Base-by-base conservation (phyloP, 495 filamentous ascomycete genomes). In the Podospora bellae-mahoneyi region DNA sequence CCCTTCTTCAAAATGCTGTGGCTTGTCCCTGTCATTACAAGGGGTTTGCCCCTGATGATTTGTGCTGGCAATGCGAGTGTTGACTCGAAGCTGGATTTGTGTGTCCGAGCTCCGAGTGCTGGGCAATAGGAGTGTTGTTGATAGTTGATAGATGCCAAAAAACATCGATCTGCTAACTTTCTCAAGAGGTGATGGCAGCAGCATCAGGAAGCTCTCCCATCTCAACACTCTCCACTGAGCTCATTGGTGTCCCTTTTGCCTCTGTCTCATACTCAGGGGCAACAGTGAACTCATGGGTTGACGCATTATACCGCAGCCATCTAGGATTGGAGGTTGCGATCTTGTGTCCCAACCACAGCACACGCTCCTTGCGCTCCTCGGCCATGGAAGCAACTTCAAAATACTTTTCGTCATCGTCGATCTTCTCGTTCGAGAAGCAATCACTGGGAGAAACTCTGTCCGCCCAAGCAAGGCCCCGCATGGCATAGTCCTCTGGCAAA, bases 401-500 rank as follows among this genome's bases (percentile, higher is more conserved):
- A 48, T 86, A 84, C 23, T 91, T 86, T 66, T 92, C 90, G 23
- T 95, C 91, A 48, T 95, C 91, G 64, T 93, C 92, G 5, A 89
- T 84, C 68, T 85, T 85, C 16, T 88, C 85, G 63, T 85, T 84
- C 3, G 82, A 75, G 72, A 97, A 97, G 83, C 89, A 97, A 2
- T 80, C 75, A 0, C 80, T 69, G 0, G 92, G 91, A 65, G 88
- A 95, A 66, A 93, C 91, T 10, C 78, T 74, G 56, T 87, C 83
- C 4, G 85, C 86, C 87, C 90, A 97, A 3, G 89, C 73, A 20
- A 94, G 84, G 0, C 94, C 95, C 5, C 90, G 85, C 65, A 96
- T 87, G 0, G 88, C 81, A 68, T 88, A 97, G 69, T 99, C 95
- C 69, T 97, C 95, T 0, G 92, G 89, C 0, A 97, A 75, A 4